Base-by-base conservation (phyloP, 75 land plant genomes). In the Sequoia sempervirens region DNA sequence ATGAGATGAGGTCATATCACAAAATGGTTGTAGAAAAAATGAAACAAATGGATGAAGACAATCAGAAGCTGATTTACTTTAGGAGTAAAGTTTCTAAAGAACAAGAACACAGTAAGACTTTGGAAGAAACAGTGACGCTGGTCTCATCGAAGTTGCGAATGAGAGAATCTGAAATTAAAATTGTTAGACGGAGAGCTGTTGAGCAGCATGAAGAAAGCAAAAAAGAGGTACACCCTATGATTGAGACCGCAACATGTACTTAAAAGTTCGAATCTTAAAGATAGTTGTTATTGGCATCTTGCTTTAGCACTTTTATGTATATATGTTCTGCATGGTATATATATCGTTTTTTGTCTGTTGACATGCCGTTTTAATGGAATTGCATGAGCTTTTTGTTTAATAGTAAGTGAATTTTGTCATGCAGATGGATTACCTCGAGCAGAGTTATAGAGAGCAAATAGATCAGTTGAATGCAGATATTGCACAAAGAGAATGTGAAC, bases 1-100 rank as follows among this genome's bases (percentile, higher is more conserved):
- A 82, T 85, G 97, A 95, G 30, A 83, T 92, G 85, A 89, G 86
- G 43, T 89, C 91, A 28, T 92, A 93, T 53, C 89, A 89, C 41
- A 92, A 93, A 47, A 92, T 86, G 86, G 97, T 97, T 83, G 90
- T 91, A 23, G 80, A 47, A 46, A 91, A 90, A 17, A 88, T 97
- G 90, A 91, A 83, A 79, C 91, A 91, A 66, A 97, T 97, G 96
- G 87, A 86, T 80, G 94, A 90, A 84, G 94, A 93, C 41, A 95
- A 89, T 81, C 94, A 91, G 75, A 87, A 90, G 32, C 81, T 95
- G 28, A 69, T 12, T 47, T 87, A 68, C 46, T 81, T 85, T 11
- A 91, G 91, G 86, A 81, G 75, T 68, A 91, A 88, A 50, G 90
- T 86, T 66, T 89, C 86, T 14, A 86, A 86, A 76, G 89, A 89